Base-by-base conservation (phyloP, 2,329 filamentous ascomycete genomes). In the Penicillium janthinellum region DNA sequence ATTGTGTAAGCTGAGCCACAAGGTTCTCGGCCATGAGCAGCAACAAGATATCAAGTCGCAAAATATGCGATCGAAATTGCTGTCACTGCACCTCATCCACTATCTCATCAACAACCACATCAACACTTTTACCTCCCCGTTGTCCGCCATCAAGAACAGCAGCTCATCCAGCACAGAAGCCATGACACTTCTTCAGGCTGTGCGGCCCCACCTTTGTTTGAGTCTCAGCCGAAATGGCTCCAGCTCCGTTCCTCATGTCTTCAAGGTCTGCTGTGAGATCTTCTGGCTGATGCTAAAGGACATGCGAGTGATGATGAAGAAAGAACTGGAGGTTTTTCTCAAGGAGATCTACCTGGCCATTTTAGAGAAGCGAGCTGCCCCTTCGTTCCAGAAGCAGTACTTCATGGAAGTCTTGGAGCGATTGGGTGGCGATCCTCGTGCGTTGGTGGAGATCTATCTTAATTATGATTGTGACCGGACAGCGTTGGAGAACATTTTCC, bases 381-480 rank as follows among this genome's bases (percentile, higher is more conserved):
- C 94, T 4, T 79, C 89, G 10, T 92, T 92, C 61, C 95, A 99
- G 73, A 99, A 98, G 77, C 86, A 95, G 56, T 92, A 94, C 72
- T 95, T 98, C 66, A 86, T 99, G 75, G 88, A 87, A 61, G 87
- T 99, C 28, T 83, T 99, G 54, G 90, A 91, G 68, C 85, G 94
- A 59, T 82, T 99, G 50, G 93, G 90, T 60, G 88, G 86, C 15
- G 95, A 99, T 73, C 91, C 94, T 1, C 86, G 91, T 65, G 93
- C 92, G 0, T 76, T 99, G 51, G 95, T 99, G 15, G 95, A 99
- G 76, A 89, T 93, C 14, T 99, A 99, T 76, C 85, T 99, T 63
- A 99, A 99, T 76, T 99, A 99, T 72, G 95, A 99, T 74, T 99
- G 95, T 78, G 96, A 98, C 71, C 86, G 94, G 61, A 92, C 92